Percentiles rank a stretch among this genome's conserved stretches.
Conservation (phyloP, 2,329 filamentous ascomycete genomes). For the Aspergillus thermomutatus region DNA sequence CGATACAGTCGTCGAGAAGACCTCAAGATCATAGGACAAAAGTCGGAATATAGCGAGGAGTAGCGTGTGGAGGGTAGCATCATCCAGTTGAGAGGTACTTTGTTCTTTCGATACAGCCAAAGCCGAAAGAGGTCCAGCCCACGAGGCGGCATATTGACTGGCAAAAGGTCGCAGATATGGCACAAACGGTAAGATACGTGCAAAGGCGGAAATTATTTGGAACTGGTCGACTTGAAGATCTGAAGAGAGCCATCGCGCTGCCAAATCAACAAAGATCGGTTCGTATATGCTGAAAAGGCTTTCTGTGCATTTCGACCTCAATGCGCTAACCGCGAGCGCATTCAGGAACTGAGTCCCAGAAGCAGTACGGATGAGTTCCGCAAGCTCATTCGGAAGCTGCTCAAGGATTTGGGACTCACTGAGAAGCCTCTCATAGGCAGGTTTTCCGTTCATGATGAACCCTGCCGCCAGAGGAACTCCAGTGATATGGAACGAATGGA, state of each 20-base stretch:
- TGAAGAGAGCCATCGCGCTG: slow-evolving; percentile 67
- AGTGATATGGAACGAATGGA: slow-evolving; percentile 26
- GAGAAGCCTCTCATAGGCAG: slow-evolving; percentile 51
- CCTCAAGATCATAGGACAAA: slow-evolving; percentile 68
- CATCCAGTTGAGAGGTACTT: slow-evolving; percentile 32
- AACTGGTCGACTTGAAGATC: slow-evolving; percentile 32
- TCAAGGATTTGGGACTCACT: slow-evolving; percentile 50
- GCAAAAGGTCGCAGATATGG: slow-evolving; percentile 74
- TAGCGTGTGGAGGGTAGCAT: slow-evolving; percentile 40
- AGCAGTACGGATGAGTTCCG: slow-evolving; percentile 62
- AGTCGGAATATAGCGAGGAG: slow-evolving; percentile 75
- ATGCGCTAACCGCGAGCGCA: slow-evolving; percentile 64
- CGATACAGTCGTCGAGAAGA: slow-evolving; percentile 63
- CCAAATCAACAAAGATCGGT: slow-evolving; percentile 73
- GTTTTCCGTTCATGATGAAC: slow-evolving; percentile 36
- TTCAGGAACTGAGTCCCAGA: slow-evolving; percentile 66
- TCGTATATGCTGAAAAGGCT: slow-evolving; percentile 72
- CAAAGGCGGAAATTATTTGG: slow-evolving; percentile 66
- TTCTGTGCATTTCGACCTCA: slow-evolving; percentile 68
- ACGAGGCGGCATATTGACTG: slow-evolving; percentile 45
- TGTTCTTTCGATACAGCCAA: slow-evolving; percentile 28
- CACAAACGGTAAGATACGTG: slow-evolving; percentile 75
- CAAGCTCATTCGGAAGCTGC: slow-evolving; percentile 67
- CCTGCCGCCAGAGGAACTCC: slow-evolving; percentile 34
- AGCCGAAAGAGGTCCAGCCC: slow-evolving; percentile 32